These are phyloP conservation scores for Daldinia vernicosa DNA, from an alignment of 495 filamentous ascomycete species.

Conservation along the genomic window DNA sequence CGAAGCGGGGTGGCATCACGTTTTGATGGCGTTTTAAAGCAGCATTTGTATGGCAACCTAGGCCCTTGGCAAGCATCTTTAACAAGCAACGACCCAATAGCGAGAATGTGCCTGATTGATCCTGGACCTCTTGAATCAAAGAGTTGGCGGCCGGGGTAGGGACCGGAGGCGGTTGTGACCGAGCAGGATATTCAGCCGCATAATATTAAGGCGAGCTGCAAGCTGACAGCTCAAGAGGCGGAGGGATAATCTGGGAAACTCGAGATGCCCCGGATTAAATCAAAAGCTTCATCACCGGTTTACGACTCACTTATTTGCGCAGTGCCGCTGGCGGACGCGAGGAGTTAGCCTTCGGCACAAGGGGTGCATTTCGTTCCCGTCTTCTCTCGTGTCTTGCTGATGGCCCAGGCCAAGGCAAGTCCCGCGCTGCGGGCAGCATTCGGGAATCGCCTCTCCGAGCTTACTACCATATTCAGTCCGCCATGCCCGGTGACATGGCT, in stretches of 20 bases:
- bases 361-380: not conserved
- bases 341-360: not conserved
- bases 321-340: constrained; percentile 11
- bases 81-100: constrained; percentile 4
- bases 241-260: not conserved
- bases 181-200: constrained; percentile 17
- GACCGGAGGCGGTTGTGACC: not conserved
- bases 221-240: not conserved
- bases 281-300: not conserved
- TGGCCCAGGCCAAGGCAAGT: constrained; percentile 17
- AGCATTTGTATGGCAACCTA: constrained; percentile 1
- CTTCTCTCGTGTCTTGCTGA: not conserved
- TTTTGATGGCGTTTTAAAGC: constrained; percentile 37
- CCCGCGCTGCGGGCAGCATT: constrained; percentile 7
- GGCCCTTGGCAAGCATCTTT: constrained; percentile 1
- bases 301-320: not conserved
- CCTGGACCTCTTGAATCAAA: not conserved
- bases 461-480: constrained; percentile 54
- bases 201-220: constrained; percentile 27
- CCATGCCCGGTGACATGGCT: constrained; percentile 54
- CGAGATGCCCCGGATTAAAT: not conserved
- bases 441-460: constrained; percentile 42
- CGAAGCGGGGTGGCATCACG: constrained; percentile 27
- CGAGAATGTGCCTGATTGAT: not conserved
- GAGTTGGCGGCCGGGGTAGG: not conserved